phyloP scores from a whole-genome alignment of 495 filamentous ascomycete species.

The Aspergillus panamensis region DNA sequence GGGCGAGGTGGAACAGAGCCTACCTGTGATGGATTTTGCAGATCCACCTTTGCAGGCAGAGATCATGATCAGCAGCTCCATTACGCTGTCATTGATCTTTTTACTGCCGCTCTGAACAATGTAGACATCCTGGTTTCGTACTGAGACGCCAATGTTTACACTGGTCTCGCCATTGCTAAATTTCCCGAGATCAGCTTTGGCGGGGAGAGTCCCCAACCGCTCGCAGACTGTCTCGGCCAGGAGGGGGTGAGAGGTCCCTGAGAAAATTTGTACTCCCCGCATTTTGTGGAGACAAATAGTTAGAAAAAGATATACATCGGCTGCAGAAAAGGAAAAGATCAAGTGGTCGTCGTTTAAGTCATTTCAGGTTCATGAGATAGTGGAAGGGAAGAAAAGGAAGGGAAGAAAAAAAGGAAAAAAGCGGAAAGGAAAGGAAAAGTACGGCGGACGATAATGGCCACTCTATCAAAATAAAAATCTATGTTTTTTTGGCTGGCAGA shows the following conservation, averaged over 20 bases:
- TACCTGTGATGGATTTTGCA: constrained; percentile 95
- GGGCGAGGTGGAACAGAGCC: constrained; percentile 21
- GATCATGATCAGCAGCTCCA: constrained; percentile 99
- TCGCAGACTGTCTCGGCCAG: constrained; percentile 71
- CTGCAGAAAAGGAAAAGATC: constrained; percentile 8
- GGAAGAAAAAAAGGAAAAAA: constrained; percentile 4
- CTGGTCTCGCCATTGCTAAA: constrained; percentile 93
- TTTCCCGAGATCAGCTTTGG: constrained; percentile 63
- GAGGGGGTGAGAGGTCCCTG: constrained; percentile 63
- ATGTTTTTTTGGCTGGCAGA: no score
- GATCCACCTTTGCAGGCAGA: constrained; percentile 97
- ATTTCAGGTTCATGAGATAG: constrained; percentile 22
- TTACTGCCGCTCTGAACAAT: constrained; percentile 95
- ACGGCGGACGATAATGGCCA: no score
- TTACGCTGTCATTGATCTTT: constrained; percentile 97
- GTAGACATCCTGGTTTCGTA: constrained; percentile 97
- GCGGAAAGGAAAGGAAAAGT: neutral
- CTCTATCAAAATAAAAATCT: no score
- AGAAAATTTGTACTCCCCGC: constrained; percentile 69
- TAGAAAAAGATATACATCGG: constrained; percentile 21
- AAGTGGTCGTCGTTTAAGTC: constrained; percentile 12
- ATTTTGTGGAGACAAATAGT: constrained; percentile 35
- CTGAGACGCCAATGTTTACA: constrained; percentile 87
- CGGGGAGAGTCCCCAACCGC: constrained; percentile 60
- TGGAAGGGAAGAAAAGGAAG: constrained; percentile 15